Base-by-base conservation (phyloP, 768 basidiomycete species). In the Leccinellum albellum region DNA sequence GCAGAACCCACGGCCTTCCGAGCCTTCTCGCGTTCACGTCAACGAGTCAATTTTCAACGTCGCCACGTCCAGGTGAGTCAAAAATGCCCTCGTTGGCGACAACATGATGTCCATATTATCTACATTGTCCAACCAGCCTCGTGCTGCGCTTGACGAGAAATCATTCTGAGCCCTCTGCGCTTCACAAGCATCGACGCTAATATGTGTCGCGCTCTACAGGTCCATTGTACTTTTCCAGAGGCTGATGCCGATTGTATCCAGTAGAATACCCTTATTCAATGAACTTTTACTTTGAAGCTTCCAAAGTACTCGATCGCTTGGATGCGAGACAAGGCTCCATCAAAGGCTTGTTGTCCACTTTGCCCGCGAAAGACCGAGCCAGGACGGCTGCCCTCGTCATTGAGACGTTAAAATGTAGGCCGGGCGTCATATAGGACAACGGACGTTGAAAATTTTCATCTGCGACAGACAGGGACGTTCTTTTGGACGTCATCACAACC, bases 231-330 rank as follows among this genome's bases (percentile, higher is more conserved):
- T 53, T 64, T 51, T 51, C 20, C 50, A 55, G 56, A 65, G 65
- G 69, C 66, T 69, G 53, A 72, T 60, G 59, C 55, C 57, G 53
- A 15, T 62, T 65, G 68, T 66, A 63, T 60, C 59, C 21, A 24
- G 64, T 72, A 70, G 60, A 62, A 58, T 70, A 69, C 52, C 54
- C 51, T 50, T 54, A 7, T 69, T 53, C 68, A 73, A 96, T 97
- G 94, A 95, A 95, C 78, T 94, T 96, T 76, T 97, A 97, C 77
- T 93, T 93, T 76, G 87, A 91, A 71, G 91, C 93, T 62, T 88
- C 88, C 62, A 80, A 85, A 66, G 80, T 86, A 5, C 77, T 98
- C 64, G 93, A 96, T 69, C 87, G 86, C 63, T 80, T 98, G 57
- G 90, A 95, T 69, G 82, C 84, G 45, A 94, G 89, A 70, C 81